phyloP scores from a whole-genome alignment of 2,329 filamentous ascomycete genomes.

The Aspergillus cejpii region DNA sequence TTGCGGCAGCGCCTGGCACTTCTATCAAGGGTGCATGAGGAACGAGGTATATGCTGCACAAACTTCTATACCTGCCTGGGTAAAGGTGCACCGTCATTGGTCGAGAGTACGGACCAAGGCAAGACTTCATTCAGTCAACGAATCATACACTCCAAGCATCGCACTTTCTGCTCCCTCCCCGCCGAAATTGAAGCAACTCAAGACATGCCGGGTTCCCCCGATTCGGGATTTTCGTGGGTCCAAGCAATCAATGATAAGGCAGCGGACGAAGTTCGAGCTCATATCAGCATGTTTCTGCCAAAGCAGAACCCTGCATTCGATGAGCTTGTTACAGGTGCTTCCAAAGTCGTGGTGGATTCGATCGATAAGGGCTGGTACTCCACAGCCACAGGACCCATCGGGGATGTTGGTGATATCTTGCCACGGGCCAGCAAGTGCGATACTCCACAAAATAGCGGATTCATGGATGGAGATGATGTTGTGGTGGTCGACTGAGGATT shows the following conservation, averaged over 20 bases:
- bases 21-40: constrained; percentile 58
- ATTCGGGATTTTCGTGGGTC: constrained; percentile 53
- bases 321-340: constrained; percentile 34
- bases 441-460: constrained; percentile 15
- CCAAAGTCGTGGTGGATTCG: constrained; percentile 35
- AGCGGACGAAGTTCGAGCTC: constrained; percentile 70
- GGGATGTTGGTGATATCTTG: constrained; percentile 15
- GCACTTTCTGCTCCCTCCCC: constrained; percentile 86
- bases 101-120: constrained; percentile 20
- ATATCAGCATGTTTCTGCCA: constrained; percentile 51
- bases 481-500: constrained; percentile 28
- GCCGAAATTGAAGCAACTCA: constrained; percentile 40
- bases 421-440: constrained; percentile 12
- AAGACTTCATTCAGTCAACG: constrained; percentile 30
- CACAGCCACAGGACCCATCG: constrained; percentile 20
- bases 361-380: constrained; percentile 39
- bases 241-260: constrained; percentile 72
- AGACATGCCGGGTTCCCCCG: constrained; percentile 16
- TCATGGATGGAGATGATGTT: constrained; percentile 32
- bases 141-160: constrained; percentile 48
- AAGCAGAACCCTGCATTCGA: constrained; percentile 43
- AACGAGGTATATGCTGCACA: constrained; percentile 67
- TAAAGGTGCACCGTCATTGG: constrained; percentile 48
- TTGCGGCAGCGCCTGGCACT: constrained; percentile 65
- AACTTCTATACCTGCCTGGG: constrained; percentile 86